A percentile compares a stretch with the other conserved stretches of the same genome.
Conservation (phyloP, 2,329 filamentous ascomycete species). For the Aspergillus bombycis region DNA sequence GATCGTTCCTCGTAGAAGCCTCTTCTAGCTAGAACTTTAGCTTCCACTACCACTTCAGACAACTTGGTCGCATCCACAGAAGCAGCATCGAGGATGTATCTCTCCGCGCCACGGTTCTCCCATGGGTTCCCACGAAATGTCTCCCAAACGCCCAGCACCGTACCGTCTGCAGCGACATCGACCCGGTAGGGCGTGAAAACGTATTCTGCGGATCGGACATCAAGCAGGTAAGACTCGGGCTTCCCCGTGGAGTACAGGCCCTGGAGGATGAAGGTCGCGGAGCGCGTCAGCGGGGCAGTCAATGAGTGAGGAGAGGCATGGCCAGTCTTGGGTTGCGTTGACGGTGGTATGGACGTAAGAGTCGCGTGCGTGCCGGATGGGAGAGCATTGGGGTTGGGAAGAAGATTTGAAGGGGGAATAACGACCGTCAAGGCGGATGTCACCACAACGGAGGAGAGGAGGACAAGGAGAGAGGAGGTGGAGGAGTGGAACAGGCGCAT, state of each 20-base stretch:
- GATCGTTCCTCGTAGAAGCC: conserved; percentile 75
- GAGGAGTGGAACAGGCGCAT: conserved; percentile 20
- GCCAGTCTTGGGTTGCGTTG: conserved; percentile 30
- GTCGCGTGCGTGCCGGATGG: conserved; percentile 56
- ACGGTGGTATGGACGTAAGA: conserved; percentile 48
- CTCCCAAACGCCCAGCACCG: conserved; percentile 71
- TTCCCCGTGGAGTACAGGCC: conserved; percentile 58
- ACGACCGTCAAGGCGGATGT: conserved; percentile 40
- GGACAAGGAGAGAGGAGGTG: conserved; percentile 18
- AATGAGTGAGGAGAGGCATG: conserved; percentile 50
- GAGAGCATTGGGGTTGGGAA: conserved; percentile 48
- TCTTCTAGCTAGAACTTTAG: conserved; percentile 66
- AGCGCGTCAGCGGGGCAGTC: conserved; percentile 66
- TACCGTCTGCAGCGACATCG: conserved; percentile 57
- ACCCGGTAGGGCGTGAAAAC: conserved; percentile 79
- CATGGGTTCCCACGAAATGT: conserved; percentile 89
- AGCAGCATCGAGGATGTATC: conserved; percentile 39
- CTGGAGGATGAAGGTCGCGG: conserved; percentile 74
- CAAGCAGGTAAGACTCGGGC: conserved; percentile 71
- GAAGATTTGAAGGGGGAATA: conserved; percentile 45
- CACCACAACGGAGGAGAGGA: conserved; percentile 23
- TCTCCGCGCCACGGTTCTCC: conserved; percentile 72
- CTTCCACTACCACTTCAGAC: conserved; percentile 58
- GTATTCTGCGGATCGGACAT: conserved; percentile 74
- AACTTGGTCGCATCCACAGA: conserved; percentile 14